phyloP scores from a whole-genome alignment of 2,329 filamentous ascomycete species.

The Zelopaecilomyces penicillatus region DNA sequence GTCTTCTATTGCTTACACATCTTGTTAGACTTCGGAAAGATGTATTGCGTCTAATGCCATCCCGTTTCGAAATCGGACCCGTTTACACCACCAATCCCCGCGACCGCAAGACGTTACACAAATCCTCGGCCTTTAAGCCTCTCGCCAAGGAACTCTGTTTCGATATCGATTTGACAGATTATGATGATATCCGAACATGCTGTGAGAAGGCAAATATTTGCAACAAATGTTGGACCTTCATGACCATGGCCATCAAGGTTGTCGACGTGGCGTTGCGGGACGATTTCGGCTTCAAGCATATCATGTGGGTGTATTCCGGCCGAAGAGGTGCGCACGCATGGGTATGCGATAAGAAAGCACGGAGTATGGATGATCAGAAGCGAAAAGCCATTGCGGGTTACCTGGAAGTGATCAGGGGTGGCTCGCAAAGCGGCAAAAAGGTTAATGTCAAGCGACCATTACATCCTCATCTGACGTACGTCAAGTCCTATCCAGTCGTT shows the following conservation, averaged over 20 bases:
- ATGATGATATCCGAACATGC: constrained; percentile 93
- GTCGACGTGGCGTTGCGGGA: constrained; percentile 79
- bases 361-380: constrained; percentile 77
- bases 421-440: constrained; percentile 76
- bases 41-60: constrained; percentile 77
- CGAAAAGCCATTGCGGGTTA: constrained; percentile 81
- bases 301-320: constrained; percentile 97
- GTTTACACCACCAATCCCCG: constrained; percentile 90
- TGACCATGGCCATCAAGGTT: constrained; percentile 95
- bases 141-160: constrained; percentile 92
- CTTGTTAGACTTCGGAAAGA: constrained; percentile 70
- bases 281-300: constrained; percentile 94
- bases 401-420: constrained; percentile 81
- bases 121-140: constrained; percentile 74
- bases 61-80: constrained; percentile 97
- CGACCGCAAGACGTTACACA: constrained; percentile 80
- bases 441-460: constrained; percentile 77
- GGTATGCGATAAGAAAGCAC: constrained; percentile 87
- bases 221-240: constrained; percentile 90
- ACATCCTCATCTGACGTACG: constrained; percentile 76
- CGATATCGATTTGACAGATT: constrained; percentile 99
- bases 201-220: constrained; percentile 93
- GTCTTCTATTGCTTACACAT: not conserved
- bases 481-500: constrained; percentile 5
- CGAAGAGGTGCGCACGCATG: constrained; percentile 95